These are phyloP conservation scores for Aspergillus glaucus DNA, from an alignment of 2,329 filamentous ascomycete species.

Conservation along the genomic window DNA sequence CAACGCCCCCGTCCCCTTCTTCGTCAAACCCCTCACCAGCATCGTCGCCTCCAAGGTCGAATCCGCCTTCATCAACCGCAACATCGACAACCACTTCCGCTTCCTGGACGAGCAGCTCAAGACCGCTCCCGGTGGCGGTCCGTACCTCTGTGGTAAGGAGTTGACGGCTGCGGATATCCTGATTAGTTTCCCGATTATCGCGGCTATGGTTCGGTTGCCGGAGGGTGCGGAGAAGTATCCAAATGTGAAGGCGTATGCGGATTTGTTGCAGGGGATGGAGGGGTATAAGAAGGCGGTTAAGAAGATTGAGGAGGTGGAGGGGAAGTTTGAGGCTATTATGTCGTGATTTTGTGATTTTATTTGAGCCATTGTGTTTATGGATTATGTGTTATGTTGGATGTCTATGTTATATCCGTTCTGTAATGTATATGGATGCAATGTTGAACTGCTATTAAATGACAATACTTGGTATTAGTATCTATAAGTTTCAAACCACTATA, in stretches of 20 bases:
- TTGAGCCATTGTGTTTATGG: neutral
- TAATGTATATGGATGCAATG: no score
- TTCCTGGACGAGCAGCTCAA: conserved; percentile 43
- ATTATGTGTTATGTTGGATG: neutral
- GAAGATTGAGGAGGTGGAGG: conserved; percentile 38
- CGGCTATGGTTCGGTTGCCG: conserved; percentile 24
- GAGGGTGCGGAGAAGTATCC: conserved; percentile 34
- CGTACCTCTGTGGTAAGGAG: conserved; percentile 38
- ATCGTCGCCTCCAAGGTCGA: conserved; percentile 46
- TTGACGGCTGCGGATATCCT: conserved; percentile 43
- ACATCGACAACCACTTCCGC: conserved; percentile 36
- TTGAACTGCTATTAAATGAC: no score
- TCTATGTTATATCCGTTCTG: no score
- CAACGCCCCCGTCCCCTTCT: conserved; percentile 57
- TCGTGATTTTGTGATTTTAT: conserved; percentile 4
- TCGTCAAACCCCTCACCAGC: conserved; percentile 59
- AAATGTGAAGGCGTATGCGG: conserved; percentile 29
- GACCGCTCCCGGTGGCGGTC: conserved; percentile 33
- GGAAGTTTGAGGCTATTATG: conserved; percentile 27
- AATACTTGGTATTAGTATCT: no score
- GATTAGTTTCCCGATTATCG: conserved; percentile 42
- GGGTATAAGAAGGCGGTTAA: conserved; percentile 35
- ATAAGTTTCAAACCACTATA: no score
- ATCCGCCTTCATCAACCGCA: conserved; percentile 33
- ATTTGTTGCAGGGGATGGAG: conserved; percentile 29